These are phyloP conservation scores for Ophiognomonia clavigignenti-juglandacearum DNA, from an alignment of 2,329 filamentous ascomycete species.

Conservation along the genomic window DNA sequence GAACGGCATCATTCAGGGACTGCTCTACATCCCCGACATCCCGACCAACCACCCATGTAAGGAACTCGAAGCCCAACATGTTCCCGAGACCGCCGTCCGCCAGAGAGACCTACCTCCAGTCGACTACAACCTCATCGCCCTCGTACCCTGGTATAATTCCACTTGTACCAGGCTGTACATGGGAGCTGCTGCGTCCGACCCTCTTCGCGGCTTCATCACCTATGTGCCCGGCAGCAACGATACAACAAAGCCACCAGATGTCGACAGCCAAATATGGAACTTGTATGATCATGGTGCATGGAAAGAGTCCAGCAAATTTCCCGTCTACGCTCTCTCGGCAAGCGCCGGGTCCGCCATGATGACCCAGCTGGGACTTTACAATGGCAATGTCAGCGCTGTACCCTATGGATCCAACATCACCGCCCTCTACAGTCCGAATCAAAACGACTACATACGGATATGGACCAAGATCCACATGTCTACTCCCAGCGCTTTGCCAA, in stretches of 20 bases:
- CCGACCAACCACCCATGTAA: slow-evolving; percentile 54
- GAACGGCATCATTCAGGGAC: slow-evolving; percentile 64
- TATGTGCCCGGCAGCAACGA: slow-evolving; percentile 53
- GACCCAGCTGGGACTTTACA: slow-evolving; percentile 68
- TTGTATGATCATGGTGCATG: slow-evolving; percentile 66
- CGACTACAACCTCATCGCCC: slow-evolving; percentile 70
- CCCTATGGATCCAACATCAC: slow-evolving; percentile 55
- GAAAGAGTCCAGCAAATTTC: slow-evolving; percentile 66
- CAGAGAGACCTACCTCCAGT: slow-evolving; percentile 61
- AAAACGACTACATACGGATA: slow-evolving; percentile 55
- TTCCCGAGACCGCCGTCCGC: slow-evolving; percentile 73
- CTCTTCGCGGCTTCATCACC: slow-evolving; percentile 59
- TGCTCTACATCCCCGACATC: slow-evolving; percentile 81
- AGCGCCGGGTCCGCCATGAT: slow-evolving; percentile 63
- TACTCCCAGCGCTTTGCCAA: slow-evolving; percentile 52
- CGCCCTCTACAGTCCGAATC: slow-evolving; percentile 48
- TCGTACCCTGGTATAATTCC: slow-evolving; percentile 80
- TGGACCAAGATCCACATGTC: slow-evolving; percentile 50
- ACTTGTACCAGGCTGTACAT: slow-evolving; percentile 73
- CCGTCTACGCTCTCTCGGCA: slow-evolving; percentile 77
- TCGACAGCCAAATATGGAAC: slow-evolving; percentile 63
- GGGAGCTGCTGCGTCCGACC: slow-evolving; percentile 49
- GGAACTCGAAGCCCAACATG: slow-evolving; percentile 55
- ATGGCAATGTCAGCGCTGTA: slow-evolving; percentile 63
- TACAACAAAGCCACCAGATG: slow-evolving; percentile 58